Evolutionary conservation across 495 filamentous ascomycete species (phyloP).

Genomic region (Jackrogersella minutella): DNA sequence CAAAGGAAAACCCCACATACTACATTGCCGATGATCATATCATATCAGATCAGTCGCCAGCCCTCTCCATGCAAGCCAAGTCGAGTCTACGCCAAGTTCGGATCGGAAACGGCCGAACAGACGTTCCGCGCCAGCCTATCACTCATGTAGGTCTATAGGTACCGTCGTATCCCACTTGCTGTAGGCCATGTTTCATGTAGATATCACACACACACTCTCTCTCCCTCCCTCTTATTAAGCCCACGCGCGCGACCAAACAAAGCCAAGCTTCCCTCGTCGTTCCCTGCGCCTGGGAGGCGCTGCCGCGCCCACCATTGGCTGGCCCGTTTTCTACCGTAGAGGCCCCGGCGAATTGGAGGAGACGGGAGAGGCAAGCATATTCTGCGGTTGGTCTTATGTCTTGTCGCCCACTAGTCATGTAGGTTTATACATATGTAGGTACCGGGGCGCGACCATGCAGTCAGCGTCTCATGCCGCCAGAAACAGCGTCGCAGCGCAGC

Average conservation of each 20-base stretch:
- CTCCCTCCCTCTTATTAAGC: conserved; percentile 29
- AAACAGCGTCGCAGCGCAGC: conserved; percentile 34
- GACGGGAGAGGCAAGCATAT: background rate
- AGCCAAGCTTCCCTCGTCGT: conserved; percentile 16
- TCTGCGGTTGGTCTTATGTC: background rate
- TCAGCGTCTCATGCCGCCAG: conserved; percentile 37
- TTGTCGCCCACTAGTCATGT: background rate
- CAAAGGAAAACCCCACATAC: background rate
- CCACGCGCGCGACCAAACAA: background rate
- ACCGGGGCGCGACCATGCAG: conserved; percentile 18
- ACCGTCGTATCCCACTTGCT: background rate
- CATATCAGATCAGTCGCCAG: conserved; percentile 14
- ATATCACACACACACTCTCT: too few species aligned
- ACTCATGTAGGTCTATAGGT: background rate
- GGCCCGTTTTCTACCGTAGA: conserved; percentile 23
- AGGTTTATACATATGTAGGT: background rate
- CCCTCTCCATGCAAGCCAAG: background rate
- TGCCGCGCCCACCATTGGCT: conserved; percentile 14
- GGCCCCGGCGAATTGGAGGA: background rate
- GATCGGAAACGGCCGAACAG: conserved; percentile 25
- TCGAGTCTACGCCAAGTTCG: background rate
- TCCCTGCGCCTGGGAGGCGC: conserved; percentile 21
- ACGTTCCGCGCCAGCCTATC: background rate
- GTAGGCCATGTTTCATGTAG: conserved; percentile 33
- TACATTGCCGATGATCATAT: conserved; percentile 7